These are phyloP conservation scores for Prosopis cineraria DNA, from an alignment of 306 rosid species.

Conservation along the genomic window DNA sequence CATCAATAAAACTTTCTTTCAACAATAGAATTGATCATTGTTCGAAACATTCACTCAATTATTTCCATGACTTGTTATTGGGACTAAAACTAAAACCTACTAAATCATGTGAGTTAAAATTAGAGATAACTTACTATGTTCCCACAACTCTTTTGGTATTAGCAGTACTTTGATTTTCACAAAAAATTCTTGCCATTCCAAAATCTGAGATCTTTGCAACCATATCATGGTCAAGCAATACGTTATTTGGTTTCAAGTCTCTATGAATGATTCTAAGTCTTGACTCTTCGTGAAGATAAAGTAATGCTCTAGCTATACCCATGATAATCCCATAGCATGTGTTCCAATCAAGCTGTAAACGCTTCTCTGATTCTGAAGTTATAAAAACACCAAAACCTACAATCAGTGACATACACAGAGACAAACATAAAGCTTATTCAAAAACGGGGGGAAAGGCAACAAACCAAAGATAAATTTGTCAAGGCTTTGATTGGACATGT, in stretches of 20 bases:
- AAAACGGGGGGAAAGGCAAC: background rate
- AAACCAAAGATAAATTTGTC: conserved; percentile 60
- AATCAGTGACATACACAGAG: too few species aligned
- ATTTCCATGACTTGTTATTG: too few species aligned
- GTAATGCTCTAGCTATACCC: conserved; percentile 53
- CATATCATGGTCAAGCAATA: conserved; percentile 52
- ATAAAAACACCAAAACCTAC: background rate
- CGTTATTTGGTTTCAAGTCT: conserved; percentile 61
- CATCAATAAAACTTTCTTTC: too few species aligned
- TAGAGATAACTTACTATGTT: conserved; percentile 57
- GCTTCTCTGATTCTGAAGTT: conserved; percentile 43
- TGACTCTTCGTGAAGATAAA: conserved; percentile 66
- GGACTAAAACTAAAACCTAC: background rate
- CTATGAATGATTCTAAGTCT: conserved; percentile 56
- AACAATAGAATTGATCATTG: too few species aligned
- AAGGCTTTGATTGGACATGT: conserved; percentile 68
- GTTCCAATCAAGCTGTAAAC: conserved; percentile 49
- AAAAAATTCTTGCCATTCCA: conserved; percentile 63
- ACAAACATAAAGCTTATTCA: background rate
- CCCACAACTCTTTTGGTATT: conserved; percentile 66
- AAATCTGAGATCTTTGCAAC: conserved; percentile 63
- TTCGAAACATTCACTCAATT: too few species aligned
- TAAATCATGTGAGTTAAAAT: too few species aligned
- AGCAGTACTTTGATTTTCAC: conserved; percentile 48
- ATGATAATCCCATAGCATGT: conserved; percentile 43